Base-by-base conservation (phyloP, 225 moss, liverwort and hornwort species). In the Polytrichum commune region DNA sequence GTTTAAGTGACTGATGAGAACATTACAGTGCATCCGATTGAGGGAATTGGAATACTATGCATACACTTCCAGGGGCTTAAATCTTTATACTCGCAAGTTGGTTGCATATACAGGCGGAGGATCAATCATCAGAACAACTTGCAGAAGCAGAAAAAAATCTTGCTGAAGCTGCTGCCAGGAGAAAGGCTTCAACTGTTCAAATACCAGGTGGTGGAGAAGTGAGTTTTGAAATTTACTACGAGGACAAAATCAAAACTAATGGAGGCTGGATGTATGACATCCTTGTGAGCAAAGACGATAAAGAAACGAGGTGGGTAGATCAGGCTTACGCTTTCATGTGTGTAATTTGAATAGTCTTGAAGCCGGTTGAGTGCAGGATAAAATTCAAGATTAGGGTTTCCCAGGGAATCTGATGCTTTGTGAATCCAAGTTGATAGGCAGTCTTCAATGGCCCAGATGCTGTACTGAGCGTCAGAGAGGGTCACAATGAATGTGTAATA, bases 231-330 rank as follows among this genome's bases (percentile, higher is more conserved):
- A 84, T 97, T 16, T 84, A 82, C 64, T 79, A 89, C 62, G 97
- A 91, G 69, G 70, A 86, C 26, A 97, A 97, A 72, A 86, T 86
- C 85, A 92, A 89, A 54, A 94, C 97, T 22, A 97, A 97, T 74
- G 97, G 97, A 70, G 97, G 97, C 24, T 97, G 97, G 97, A 94
- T 97, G 61, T 97, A 65, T 64, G 97, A 97, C 74, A 91, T 97
- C 55, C 84, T 94, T 55, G 94, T 97, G 19, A 89, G 90, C 81
- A 97, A 97, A 77, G 97, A 97, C 63, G 97, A 97, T 26, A 97
- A 84, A 76, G 97, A 97, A 75, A 97, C 97, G 25, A 80, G 92
- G 96, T 87, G 75, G 28, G 69, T 22, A 4, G n/a, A 62, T 64
- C 60, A 54, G 61, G 1, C 23, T 19, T 46, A 46, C 2, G 9